Conservation (phyloP, 352 stramenopile genomes). For the Phytophthora rubi region DNA sequence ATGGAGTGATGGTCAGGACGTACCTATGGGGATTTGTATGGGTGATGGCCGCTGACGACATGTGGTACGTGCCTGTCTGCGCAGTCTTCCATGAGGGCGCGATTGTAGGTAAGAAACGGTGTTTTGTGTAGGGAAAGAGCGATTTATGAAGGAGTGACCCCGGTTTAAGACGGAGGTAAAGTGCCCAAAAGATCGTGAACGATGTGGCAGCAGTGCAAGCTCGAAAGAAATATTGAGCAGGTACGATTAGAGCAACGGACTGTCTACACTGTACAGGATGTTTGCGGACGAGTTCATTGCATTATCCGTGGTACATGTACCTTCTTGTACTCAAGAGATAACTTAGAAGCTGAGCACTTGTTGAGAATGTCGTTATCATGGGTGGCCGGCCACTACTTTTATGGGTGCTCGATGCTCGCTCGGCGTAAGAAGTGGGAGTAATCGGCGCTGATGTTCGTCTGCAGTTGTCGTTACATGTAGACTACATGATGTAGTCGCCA, state of each 20-base stretch:
- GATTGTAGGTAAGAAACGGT: neutral
- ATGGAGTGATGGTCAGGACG: slow-evolving; percentile 3
- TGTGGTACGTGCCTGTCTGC: slow-evolving; percentile 7
- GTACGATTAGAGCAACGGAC: slow-evolving; percentile 7
- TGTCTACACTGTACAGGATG: neutral
- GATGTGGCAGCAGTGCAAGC: slow-evolving; percentile 1
- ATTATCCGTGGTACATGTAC: neutral
- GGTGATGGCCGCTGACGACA: slow-evolving; percentile 3
- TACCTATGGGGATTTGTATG: slow-evolving; percentile 1
- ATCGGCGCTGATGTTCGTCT: neutral
- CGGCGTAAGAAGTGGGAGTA: neutral
- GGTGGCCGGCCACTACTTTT: neutral
- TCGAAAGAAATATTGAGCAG: slow-evolving; percentile 25
- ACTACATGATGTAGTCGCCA: no score
- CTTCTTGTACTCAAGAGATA: neutral
- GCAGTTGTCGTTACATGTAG: neutral
- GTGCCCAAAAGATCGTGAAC: neutral
- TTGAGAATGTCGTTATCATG: neutral
- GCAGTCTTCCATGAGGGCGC: neutral
- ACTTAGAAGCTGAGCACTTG: neutral
- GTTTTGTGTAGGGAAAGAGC: slow-evolving; percentile 10
- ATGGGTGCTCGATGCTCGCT: neutral
- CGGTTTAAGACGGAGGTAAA: neutral
- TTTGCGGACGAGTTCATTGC: neutral
- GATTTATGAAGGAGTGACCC: neutral